Evolutionary conservation across 2,329 filamentous ascomycete species (phyloP), one percentile per base, ranked within the genome.

Genomic region (Beauveria rudraprayagi): DNA sequence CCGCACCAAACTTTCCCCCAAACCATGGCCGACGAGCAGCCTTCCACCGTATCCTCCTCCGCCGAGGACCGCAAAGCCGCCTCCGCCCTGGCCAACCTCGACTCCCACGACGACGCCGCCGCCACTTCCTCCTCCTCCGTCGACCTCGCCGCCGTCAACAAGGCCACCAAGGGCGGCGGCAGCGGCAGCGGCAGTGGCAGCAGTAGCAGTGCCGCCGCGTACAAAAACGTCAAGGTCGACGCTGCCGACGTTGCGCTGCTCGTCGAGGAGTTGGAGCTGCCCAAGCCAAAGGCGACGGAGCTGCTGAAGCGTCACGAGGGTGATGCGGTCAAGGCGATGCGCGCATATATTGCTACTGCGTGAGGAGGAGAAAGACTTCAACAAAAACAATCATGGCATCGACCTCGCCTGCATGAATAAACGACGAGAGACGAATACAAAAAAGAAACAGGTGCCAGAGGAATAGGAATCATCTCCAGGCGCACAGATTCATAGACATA

Each of bases 11-110:
- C 34, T 6, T 22, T 22, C 22, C 11, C 19, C 19, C 11, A 30
- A 52, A 52, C 26, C 62, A 60, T 89, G 85, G 82, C 86, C 65
- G 76, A 80, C 63, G 81, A 83, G 53, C 85, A 88, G 71, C 84
- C 86, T 47, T 69, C 78, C 34, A 37, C 11, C 50, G 77, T 71
- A 56, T 72, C 87, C 62, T 77, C 80, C 64, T 84, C 83, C 47
- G 88, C 88, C 69, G 88, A 91, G 74, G 88, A 91, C 76, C 86
- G 88, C 74, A 91, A 91, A 74, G 87, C 88, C 51, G 87, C 87
- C 46, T 86, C 86, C 7, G 89, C 89, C 34, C 83, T 92, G 63
- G 88, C 87, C 53, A 83, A 81, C 63, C 85, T 92, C 66, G 88
- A 77, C 48, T 71, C 74, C 43, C 78, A 76, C 62, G 76, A 79